Conservation (phyloP, 2,329 filamentous ascomycete genomes). For the Ophiostoma tasmaniense region DNA sequence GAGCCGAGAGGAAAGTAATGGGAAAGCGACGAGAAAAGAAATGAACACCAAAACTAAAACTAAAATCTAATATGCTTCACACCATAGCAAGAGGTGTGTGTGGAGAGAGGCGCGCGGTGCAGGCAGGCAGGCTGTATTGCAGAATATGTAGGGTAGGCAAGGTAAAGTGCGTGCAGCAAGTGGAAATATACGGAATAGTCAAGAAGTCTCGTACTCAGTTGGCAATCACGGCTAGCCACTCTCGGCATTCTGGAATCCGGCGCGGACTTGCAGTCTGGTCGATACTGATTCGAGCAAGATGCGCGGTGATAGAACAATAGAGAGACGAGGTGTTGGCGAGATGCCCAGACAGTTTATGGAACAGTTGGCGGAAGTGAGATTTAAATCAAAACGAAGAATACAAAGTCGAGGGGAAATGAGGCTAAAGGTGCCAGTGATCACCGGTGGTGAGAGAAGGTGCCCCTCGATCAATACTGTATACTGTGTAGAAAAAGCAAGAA, state of each 20-base stretch:
- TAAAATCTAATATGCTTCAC: background rate
- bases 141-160: background rate
- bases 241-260: background rate
- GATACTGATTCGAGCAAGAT: background rate
- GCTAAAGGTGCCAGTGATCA: background rate
- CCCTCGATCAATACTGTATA: too few species aligned
- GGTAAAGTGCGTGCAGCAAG: background rate
- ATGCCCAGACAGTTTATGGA: background rate
- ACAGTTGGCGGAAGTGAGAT: too few species aligned
- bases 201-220: too few species aligned
- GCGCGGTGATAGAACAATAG: background rate
- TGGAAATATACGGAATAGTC: background rate
- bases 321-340: background rate
- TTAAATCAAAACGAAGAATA: too few species aligned
- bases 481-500: background rate
- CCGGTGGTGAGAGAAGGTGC: background rate
- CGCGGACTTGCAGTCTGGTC: background rate
- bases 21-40: background rate
- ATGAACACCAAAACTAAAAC: background rate
- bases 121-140: background rate
- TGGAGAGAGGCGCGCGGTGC: constrained; percentile 3
- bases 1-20: background rate
- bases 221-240: background rate
- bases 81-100: background rate
- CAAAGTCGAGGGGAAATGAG: background rate